phyloP scores from a whole-genome alignment of 192 early-diverging fungal genomes.

The Entomortierella parvispora region DNA sequence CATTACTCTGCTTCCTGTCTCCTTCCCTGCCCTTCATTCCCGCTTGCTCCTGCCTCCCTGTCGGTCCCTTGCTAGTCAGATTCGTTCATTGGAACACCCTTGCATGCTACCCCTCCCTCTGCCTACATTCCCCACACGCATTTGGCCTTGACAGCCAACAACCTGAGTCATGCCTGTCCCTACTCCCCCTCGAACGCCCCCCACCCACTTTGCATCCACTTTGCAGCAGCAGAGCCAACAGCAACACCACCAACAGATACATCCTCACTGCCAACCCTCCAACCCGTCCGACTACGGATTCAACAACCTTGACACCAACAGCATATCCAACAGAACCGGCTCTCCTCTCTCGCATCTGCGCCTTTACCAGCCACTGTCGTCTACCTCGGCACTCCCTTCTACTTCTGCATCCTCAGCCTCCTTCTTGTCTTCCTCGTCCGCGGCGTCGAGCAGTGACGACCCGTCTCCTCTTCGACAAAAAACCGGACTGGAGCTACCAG shows the following conservation, averaged over 20 bases:
- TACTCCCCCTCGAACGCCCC: constrained; percentile 20
- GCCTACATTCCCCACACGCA: too few relatives aligned
- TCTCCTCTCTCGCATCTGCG: neutral
- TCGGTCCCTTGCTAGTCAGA: too few relatives aligned
- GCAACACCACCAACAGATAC: constrained; percentile 5
- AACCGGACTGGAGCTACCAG: too few relatives aligned
- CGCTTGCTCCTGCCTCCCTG: too few relatives aligned
- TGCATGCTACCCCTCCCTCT: too few relatives aligned
- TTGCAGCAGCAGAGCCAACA: neutral
- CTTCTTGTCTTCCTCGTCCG: neutral
- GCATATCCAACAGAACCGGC: constrained; percentile 5
- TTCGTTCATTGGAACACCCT: too few relatives aligned
- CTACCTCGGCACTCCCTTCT: too few relatives aligned
- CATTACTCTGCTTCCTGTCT: too few relatives aligned
- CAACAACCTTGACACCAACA: neutral
- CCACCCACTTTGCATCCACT: neutral
- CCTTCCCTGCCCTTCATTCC: too few relatives aligned
- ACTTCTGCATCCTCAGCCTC: neutral
- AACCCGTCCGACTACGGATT: neutral
- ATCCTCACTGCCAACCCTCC: neutral
- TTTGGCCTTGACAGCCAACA: neutral
- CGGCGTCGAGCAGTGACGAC: too few relatives aligned
- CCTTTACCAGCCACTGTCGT: neutral
- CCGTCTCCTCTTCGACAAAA: too few relatives aligned
- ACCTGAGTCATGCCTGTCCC: constrained; percentile 28